phyloP scores from a whole-genome alignment of 768 basidiomycete genomes.

The Hericium coralloides region DNA sequence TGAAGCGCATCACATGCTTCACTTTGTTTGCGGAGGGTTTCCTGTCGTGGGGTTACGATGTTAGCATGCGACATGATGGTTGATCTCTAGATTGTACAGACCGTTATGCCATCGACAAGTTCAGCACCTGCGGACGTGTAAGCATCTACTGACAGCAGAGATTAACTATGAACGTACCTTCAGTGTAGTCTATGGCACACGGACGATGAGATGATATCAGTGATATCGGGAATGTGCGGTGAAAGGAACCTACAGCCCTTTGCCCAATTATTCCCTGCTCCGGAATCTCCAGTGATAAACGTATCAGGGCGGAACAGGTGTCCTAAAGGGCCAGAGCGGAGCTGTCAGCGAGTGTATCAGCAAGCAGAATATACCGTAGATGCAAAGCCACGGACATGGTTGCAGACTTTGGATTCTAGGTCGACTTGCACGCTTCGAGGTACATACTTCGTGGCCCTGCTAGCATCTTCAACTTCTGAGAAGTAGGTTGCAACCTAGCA shows the following conservation, averaged over 20 bases:
- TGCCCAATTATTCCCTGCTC: constrained; percentile 92
- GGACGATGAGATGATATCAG: constrained; percentile 11
- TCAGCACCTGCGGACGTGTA: constrained; percentile 59
- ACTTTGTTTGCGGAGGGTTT: constrained; percentile 69
- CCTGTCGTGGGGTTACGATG: constrained; percentile 27
- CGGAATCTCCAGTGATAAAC: constrained; percentile 51
- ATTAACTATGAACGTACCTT: constrained; percentile 40
- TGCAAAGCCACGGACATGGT: constrained; percentile 42
- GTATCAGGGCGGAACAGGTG: constrained; percentile 83
- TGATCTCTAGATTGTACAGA: constrained; percentile 16
- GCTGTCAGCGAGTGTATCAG: constrained; percentile 26
- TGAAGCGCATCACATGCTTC: constrained; percentile 83
- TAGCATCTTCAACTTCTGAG: constrained; percentile 46
- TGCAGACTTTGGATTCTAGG: constrained; percentile 80
- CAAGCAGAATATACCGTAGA: background rate
- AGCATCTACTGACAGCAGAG: background rate
- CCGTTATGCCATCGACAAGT: constrained; percentile 77
- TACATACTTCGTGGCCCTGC: constrained; percentile 58
- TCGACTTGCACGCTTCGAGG: constrained; percentile 88
- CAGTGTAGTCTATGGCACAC: constrained; percentile 50
- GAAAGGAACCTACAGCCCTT: constrained; percentile 71
- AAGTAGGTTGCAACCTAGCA: constrained; percentile 70
- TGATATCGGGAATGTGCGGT: constrained; percentile 7
- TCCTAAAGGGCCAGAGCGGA: constrained; percentile 64
- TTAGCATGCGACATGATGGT: background rate